Evolutionary conservation across 805 yeast genomes (phyloP), one percentile per base, ranked within the genome.

Genomic region (Pichia nanzhaoensis): DNA sequence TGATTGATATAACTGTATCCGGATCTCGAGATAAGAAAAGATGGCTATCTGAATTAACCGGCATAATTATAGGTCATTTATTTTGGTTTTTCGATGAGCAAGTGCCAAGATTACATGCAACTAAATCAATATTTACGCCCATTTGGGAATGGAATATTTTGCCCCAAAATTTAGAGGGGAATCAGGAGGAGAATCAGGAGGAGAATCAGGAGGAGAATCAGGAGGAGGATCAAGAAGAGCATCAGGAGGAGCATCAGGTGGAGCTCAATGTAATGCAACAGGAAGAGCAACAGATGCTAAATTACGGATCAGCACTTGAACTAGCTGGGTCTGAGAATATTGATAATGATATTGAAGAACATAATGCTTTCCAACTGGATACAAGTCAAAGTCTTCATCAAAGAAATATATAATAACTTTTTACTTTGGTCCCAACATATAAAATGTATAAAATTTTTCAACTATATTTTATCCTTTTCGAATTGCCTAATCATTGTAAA

Each of bases 51-150:
- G 62, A 67, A 44, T 42, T 64, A n/a, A 47, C 65, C 3, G 71
- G 73, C 5, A 63, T 69, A 9, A 46, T 66, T 1, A 60, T 70
- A 24, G 78, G 79, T 8, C 79, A 74, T 45, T 34, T 61, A 3
- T 55, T 63, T 34, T 63, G 68, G 50, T 70, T 66, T 42, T 49
- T 70, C 14, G 66, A 64, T 51, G 76, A 72, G 44, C 57, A 67
- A 14, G 56, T 59, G 39, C 78, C 79, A n/a, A 54, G 59, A 24
- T 47, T 72, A 22, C 61, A 59, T 42, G 45, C 55, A 16, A 46
- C 51, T 12, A 65, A 66, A 17, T 52, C 69, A 30, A 63, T 64
- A 2, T 53, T 72, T 22, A 54, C 61, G n/a, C 75, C 77, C 8
- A 65, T 71, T 5, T 71, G 75, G 74, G 49, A 63, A 38, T 66